Percentiles rank a stretch among this genome's conserved stretches.
phyloP scores from a whole-genome alignment of 1,139 yeast species.

The Nakaseomyces bracarensis region DNA sequence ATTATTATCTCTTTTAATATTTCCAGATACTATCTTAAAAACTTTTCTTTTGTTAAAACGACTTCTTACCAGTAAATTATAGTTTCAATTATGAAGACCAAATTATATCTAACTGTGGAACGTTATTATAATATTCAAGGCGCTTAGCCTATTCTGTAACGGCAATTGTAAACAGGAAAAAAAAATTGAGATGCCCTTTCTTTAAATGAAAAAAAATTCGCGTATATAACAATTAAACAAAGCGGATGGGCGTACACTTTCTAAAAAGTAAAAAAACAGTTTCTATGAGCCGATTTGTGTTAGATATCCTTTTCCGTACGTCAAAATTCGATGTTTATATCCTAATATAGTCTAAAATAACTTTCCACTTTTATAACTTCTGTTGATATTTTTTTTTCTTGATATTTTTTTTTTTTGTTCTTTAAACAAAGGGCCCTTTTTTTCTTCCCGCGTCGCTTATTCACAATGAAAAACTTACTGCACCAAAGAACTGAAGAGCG shows the following conservation, averaged over 20 bases:
- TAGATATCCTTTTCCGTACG: neutral
- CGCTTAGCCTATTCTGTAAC: neutral
- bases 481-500: no score
- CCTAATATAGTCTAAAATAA: neutral
- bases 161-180: neutral
- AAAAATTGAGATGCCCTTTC: slow-evolving; percentile 1
- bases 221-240: neutral
- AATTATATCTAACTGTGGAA: no score
- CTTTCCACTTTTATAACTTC: neutral
- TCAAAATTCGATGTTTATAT: neutral
- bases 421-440: no score
- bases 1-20: neutral
- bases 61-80: no score
- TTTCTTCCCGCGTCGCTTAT: no score
- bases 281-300: neutral
- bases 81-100: no score
- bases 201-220: neutral
- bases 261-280: neutral
- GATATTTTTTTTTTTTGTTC: neutral
- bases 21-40: no score
- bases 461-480: no score
- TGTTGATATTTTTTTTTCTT: neutral
- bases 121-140: no score
- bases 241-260: neutral
- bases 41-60: neutral